Percentiles rank a stretch among this genome's conserved stretches.
These are phyloP conservation scores for Magnaporthiopsis poae DNA, from an alignment of 2,329 filamentous ascomycete species.

Conservation along the genomic window DNA sequence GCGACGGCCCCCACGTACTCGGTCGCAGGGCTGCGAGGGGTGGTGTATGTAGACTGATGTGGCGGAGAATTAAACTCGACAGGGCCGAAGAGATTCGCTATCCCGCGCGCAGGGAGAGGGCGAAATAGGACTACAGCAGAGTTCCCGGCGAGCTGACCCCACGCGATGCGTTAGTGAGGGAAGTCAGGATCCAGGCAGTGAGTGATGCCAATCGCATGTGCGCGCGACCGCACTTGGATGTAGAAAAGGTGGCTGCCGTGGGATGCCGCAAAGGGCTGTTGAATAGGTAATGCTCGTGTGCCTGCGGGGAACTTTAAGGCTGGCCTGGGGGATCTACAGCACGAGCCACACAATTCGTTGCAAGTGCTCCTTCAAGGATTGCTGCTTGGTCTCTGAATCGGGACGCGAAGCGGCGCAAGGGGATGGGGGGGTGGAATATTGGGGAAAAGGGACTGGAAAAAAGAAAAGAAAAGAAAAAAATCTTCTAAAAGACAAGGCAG, in stretches of 20 bases:
- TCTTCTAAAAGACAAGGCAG: neutral
- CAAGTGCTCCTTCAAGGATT: neutral
- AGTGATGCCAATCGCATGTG: neutral
- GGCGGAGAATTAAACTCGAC: neutral
- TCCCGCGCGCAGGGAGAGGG: neutral
- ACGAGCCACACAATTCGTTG: slow-evolving; percentile 5
- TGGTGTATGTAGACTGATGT: neutral
- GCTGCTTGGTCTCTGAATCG: neutral
- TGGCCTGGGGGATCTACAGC: slow-evolving; percentile 5
- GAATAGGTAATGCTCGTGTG: slow-evolving; percentile 6
- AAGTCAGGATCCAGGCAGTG: neutral
- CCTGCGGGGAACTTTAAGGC: neutral
- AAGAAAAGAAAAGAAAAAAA: neutral
- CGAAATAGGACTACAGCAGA: neutral
- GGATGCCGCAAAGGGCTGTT: slow-evolving; percentile 5
- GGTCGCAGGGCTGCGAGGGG: neutral
- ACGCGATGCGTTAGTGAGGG: neutral
- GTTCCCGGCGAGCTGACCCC: neutral
- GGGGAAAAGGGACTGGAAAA: neutral
- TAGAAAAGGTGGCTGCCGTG: neutral
- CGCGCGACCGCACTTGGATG: neutral
- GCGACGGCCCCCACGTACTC: neutral
- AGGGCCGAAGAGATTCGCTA: neutral
- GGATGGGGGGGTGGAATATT: neutral
- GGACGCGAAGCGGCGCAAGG: neutral